Evolutionary conservation across 2,329 filamentous ascomycete species (phyloP).

Genomic region (Ophiostoma pallidulum): DNA sequence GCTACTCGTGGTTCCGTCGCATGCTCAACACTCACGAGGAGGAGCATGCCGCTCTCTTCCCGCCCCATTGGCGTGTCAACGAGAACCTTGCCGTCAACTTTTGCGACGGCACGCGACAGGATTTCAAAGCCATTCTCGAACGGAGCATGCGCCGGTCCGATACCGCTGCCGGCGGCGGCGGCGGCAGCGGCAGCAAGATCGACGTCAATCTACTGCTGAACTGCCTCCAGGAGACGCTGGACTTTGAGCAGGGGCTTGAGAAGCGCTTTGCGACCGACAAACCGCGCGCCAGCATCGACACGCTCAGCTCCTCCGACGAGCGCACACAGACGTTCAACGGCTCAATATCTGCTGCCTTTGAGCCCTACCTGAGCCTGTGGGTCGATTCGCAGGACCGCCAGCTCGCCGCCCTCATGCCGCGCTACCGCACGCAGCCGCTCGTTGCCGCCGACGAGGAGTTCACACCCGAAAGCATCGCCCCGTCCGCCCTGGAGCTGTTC

Average conservation of each 20-base stretch:
- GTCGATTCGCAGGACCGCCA: slow-evolving; percentile 93
- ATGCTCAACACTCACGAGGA: slow-evolving; percentile 95
- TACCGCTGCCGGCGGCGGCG: too few relatives aligned
- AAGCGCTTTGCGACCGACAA: slow-evolving; percentile 55
- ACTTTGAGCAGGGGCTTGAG: slow-evolving; percentile 91
- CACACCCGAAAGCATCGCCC: slow-evolving; percentile 76
- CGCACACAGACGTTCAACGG: slow-evolving; percentile 72
- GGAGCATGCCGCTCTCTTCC: slow-evolving; percentile 83
- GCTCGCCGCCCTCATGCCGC: slow-evolving; percentile 72
- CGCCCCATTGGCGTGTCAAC: slow-evolving; percentile 76
- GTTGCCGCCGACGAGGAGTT: slow-evolving; percentile 85
- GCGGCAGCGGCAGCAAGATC: too few relatives aligned
- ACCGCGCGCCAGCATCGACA: slow-evolving; percentile 78
- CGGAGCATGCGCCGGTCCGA: slow-evolving; percentile 71
- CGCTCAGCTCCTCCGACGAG: slow-evolving; percentile 69
- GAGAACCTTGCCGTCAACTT: slow-evolving; percentile 86
- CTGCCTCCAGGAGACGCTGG: slow-evolving; percentile 59
- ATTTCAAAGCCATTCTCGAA: slow-evolving; percentile 88
- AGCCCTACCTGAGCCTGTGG: slow-evolving; percentile 94
- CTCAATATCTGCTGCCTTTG: slow-evolving; percentile 90
- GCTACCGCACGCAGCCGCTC: slow-evolving; percentile 74
- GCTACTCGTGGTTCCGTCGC: slow-evolving; percentile 94
- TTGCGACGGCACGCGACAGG: slow-evolving; percentile 89
- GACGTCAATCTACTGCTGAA: slow-evolving; percentile 38
- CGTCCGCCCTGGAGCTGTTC: slow-evolving; percentile 92